Conservation (phyloP, 2,329 filamentous ascomycete genomes). For the Nemania sp. region DNA sequence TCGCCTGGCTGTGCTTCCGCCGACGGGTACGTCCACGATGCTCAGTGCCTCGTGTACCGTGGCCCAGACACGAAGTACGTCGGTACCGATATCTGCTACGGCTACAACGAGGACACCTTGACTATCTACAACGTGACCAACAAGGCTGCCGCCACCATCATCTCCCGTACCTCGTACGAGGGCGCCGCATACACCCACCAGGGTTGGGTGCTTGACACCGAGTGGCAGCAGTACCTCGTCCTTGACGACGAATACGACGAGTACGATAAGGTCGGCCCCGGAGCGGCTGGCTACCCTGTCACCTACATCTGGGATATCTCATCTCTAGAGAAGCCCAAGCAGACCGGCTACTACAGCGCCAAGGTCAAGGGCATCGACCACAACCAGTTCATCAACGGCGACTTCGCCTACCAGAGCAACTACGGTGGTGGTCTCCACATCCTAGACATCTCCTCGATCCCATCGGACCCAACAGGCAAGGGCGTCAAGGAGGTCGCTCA, state of each 20-base stretch:
- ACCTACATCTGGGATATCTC: slow-evolving; percentile 62
- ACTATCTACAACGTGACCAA: slow-evolving; percentile 64
- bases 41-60: slow-evolving; percentile 68
- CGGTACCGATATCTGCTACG: slow-evolving; percentile 66
- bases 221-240: slow-evolving; percentile 54
- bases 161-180: slow-evolving; percentile 65
- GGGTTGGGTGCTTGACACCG: slow-evolving; percentile 60
- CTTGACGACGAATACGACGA: slow-evolving; percentile 65
- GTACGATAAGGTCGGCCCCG: slow-evolving; percentile 53
- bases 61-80: slow-evolving; percentile 60
- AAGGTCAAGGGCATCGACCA: slow-evolving; percentile 56
- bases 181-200: slow-evolving; percentile 68
- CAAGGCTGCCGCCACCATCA: slow-evolving; percentile 56
- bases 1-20: slow-evolving; percentile 65
- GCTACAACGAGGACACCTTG: slow-evolving; percentile 65
- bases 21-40: slow-evolving; percentile 72
- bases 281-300: slow-evolving; percentile 54
- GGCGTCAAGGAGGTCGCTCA: slow-evolving; percentile 54
- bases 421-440: slow-evolving; percentile 57
- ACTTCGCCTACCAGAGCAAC: slow-evolving; percentile 58
- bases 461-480: slow-evolving; percentile 48
- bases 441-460: slow-evolving; percentile 51
- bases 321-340: slow-evolving; percentile 54
- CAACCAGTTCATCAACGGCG: slow-evolving; percentile 57
- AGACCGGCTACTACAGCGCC: slow-evolving; percentile 57